Evolutionary conservation across 2,329 filamentous ascomycete species (phyloP).

Genomic region (Monascus ruber): DNA sequence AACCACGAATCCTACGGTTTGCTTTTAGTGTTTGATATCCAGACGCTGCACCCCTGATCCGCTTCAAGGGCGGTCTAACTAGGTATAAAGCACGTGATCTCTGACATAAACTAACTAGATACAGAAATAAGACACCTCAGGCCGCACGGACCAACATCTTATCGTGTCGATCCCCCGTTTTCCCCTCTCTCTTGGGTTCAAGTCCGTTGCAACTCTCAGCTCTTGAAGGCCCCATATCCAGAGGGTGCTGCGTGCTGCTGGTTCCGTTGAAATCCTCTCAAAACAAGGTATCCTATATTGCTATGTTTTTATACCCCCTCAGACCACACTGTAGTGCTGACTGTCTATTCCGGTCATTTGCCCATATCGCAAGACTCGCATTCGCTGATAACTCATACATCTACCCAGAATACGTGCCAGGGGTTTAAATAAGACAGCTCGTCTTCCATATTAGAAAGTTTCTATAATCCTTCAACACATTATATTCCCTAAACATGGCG

Average conservation of each 20-base stretch:
- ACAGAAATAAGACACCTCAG: too few species aligned
- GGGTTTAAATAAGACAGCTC: background rate
- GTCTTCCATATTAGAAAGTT: background rate
- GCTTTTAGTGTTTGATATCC: too few species aligned
- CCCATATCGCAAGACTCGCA: background rate
- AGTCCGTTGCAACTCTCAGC: background rate
- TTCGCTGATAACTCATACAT: background rate
- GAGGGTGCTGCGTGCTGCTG: background rate
- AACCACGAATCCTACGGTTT: too few species aligned
- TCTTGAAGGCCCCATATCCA: background rate
- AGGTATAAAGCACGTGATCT: too few species aligned
- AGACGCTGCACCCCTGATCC: too few species aligned
- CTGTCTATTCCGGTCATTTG: background rate
- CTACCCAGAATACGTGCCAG: background rate
- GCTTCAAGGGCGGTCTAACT: too few species aligned
- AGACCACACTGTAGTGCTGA: slow-evolving; percentile 1
- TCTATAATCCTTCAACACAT: background rate
- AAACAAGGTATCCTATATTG: slow-evolving; percentile 1
- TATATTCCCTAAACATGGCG: slow-evolving; percentile 51
- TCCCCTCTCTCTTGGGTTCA: too few species aligned
- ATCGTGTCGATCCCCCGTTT: too few species aligned
- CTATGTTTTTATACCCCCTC: background rate
- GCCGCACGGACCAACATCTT: too few species aligned
- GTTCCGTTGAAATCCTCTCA: background rate
- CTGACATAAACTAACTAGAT: too few species aligned